Evolutionary conservation across 2,329 filamentous ascomycete genomes (phyloP).

Genomic region (Zymoseptoria brevis): DNA sequence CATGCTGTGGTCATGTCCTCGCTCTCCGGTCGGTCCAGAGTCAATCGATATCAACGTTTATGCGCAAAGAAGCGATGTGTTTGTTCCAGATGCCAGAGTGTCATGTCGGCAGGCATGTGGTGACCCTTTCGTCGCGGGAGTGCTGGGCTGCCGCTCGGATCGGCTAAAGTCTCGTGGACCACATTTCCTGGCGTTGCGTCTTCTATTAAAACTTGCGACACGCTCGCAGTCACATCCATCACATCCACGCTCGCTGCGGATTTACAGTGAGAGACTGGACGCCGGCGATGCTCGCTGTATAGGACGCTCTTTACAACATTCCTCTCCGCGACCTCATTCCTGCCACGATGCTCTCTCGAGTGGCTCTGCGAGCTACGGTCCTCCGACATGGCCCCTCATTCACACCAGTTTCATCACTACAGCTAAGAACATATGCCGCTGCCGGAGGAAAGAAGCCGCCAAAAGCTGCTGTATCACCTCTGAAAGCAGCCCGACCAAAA

Average conservation of each 20-base stretch:
- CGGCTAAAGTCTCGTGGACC: background rate
- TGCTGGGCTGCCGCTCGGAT: background rate
- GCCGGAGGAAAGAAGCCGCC: conserved; percentile 5
- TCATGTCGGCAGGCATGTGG: background rate
- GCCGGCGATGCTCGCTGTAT: background rate
- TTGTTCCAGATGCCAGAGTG: background rate
- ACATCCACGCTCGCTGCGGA: background rate
- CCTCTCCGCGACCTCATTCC: background rate
- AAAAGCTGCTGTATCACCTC: conserved; percentile 6
- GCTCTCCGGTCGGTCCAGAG: background rate
- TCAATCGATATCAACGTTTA: background rate
- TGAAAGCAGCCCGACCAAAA: conserved; percentile 6
- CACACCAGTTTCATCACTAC: conserved; percentile 12
- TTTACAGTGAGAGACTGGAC: background rate
- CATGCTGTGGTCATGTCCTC: background rate
- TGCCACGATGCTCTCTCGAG: conserved; percentile 26
- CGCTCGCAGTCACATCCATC: background rate
- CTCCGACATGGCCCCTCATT: conserved; percentile 13
- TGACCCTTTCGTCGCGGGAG: background rate
- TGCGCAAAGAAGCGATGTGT: background rate
- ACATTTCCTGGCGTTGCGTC: background rate
- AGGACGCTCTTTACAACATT: background rate
- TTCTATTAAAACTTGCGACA: background rate
- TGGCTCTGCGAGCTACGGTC: conserved; percentile 19
- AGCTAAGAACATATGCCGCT: conserved; percentile 19